Percentiles rank a stretch among this genome's conserved stretches.
Conservation (phyloP, 78 protist genomes). For the Polysphondylium violaceum region DNA sequence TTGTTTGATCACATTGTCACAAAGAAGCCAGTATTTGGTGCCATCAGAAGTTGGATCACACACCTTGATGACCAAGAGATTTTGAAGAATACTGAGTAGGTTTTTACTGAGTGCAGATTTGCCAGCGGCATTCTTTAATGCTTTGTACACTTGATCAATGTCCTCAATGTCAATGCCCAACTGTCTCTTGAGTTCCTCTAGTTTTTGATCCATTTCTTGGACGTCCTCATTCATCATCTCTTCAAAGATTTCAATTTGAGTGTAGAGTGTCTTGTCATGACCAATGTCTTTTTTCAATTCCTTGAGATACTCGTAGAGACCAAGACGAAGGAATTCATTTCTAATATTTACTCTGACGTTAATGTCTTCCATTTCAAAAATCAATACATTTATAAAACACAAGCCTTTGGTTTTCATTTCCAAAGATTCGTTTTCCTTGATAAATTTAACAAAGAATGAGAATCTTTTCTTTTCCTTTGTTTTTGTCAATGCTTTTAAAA, state of each 20-base stretch:
- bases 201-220: slow-evolving; percentile 54
- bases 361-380: slow-evolving; percentile 62
- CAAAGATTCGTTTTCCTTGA: slow-evolving; percentile 52
- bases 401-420: slow-evolving; percentile 74
- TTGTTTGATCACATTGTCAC: slow-evolving; percentile 39
- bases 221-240: slow-evolving; percentile 74
- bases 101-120: slow-evolving; percentile 35
- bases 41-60: slow-evolving; percentile 60
- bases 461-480: slow-evolving; percentile 63
- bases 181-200: slow-evolving; percentile 39
- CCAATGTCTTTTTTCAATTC: slow-evolving; percentile 15
- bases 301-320: slow-evolving; percentile 33
- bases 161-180: slow-evolving; percentile 64
- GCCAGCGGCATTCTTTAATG: slow-evolving; percentile 19
- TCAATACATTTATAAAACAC: slow-evolving; percentile 71
- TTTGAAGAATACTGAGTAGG: slow-evolving; percentile 16
- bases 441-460: slow-evolving; percentile 45
- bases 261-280: slow-evolving; percentile 16
- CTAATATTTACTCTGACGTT: slow-evolving; percentile 43
- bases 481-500: slow-evolving; percentile 61
- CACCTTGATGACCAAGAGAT: slow-evolving; percentile 42
- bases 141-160: slow-evolving; percentile 45
- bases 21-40: slow-evolving; percentile 33
- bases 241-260: slow-evolving; percentile 73
- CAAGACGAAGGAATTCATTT: slow-evolving; percentile 42